Evolutionary conservation across 2,329 filamentous ascomycete species (phyloP), one percentile per base, ranked within the genome.

Genomic region (Torrubiella hemipterigena): DNA sequence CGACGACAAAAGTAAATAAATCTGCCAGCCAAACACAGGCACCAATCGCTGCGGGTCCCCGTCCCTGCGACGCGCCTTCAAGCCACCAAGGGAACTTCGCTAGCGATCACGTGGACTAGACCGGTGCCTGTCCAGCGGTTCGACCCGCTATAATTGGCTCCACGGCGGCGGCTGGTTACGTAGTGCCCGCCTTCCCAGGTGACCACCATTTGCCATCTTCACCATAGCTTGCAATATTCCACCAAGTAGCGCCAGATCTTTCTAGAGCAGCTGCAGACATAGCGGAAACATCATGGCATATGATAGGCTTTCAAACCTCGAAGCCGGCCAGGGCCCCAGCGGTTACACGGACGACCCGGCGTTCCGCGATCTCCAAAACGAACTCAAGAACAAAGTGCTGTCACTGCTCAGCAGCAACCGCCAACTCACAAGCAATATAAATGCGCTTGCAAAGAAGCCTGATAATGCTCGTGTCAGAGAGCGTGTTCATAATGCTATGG

Each of bases 311-410:
- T 81, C 81, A 34, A 80, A 74, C 38, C 68, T 95, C 43, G 89
- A 96, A 64, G 77, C 87, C 43, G 67, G 82, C 39, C 72, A 76
- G 41, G n/a, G n/a, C n/a, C 66, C 74, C 38, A 76, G 81, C 53
- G 81, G 81, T 51, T 98, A 94, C 61, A 69, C 73, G 50, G 91
- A 98, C 60, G 85, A 96, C 53, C 91, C 91, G 31, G 86, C 86
- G 42, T 98, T 96, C 67, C 73, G 84, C 50, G 69, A 73, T 36
- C 73, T 93, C 45, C 84, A 87, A 39, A 77, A 83, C 49, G 71
- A 80, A 36, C 73, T 96, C 38, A 93, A 83, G 57, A 81, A 84
- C 56, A 81, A 89, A 55, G 70, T 98, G 30, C 94, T 95, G 62
- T 77, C 78, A 38, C 71, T 98, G 39, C 87, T 87, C 32, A 81